Evolutionary conservation across 345 rosid genomes (phyloP).

Genomic region (Physaria fendleri): DNA sequence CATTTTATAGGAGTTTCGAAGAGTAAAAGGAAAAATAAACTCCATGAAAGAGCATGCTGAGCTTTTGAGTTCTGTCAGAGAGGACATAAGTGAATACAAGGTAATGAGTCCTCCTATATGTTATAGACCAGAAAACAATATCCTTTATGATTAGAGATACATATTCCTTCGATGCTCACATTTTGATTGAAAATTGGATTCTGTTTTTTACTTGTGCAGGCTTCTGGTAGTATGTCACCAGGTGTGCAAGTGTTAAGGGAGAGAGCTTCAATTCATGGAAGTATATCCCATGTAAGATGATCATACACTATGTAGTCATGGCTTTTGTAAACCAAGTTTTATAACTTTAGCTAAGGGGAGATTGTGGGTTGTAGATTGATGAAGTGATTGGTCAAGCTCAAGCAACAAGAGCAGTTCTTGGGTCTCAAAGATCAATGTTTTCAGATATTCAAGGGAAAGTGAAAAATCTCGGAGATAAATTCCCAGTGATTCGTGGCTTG

Average conservation of each 20-base stretch:
- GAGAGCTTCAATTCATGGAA: conserved; percentile 96
- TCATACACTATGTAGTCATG: no score
- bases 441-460: conserved; percentile 98
- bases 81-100: conserved; percentile 93
- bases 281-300: conserved; percentile 59
- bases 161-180: neutral
- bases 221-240: conserved; percentile 92
- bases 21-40: conserved; percentile 84
- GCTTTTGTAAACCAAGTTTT: no score
- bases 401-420: conserved; percentile 76
- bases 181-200: conserved; percentile 4
- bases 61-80: conserved; percentile 93
- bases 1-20: conserved; percentile 63
- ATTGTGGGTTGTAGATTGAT: no score
- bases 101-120: conserved; percentile 29
- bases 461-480: conserved; percentile 73
- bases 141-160: neutral
- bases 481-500: conserved; percentile 78
- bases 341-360: no score
- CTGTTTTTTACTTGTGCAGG: conserved; percentile 42
- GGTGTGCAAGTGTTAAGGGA: conserved; percentile 82
- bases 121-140: neutral
- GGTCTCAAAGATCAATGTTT: conserved; percentile 78
- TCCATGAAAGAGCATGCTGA: conserved; percentile 94
- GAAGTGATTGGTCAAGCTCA: conserved; percentile 96